These are phyloP conservation scores for Serendipita sp. DNA, from an alignment of 1,284 basidiomycete species.

Conservation along the genomic window DNA sequence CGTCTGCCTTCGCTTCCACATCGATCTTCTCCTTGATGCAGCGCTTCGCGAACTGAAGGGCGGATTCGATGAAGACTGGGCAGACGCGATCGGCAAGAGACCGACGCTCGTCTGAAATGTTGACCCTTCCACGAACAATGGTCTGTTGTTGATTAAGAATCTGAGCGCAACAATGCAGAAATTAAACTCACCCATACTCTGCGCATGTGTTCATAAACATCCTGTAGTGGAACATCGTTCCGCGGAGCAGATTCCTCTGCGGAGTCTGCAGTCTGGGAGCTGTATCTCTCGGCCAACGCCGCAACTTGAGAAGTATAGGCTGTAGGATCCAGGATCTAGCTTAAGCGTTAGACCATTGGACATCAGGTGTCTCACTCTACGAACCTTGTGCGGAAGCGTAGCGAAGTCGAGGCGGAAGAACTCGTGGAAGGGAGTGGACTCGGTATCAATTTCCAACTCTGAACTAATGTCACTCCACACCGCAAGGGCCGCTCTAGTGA, in stretches of 20 bases:
- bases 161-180: background rate
- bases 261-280: background rate
- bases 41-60: background rate
- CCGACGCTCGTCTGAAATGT: background rate
- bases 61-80: background rate
- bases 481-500: background rate
- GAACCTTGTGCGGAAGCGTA: background rate
- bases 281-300: background rate
- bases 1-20: background rate
- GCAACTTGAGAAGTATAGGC: background rate
- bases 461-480: background rate
- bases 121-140: background rate
- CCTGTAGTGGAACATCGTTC: background rate
- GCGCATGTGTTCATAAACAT: background rate
- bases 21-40: conserved; percentile 4
- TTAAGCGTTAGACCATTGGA: background rate
- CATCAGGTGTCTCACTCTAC: background rate
- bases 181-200: background rate
- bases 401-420: background rate
- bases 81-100: background rate
- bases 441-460: background rate
- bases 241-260: background rate
- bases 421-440: background rate
- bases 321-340: background rate
- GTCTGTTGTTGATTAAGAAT: background rate